Evolutionary conservation across 805 yeast species (phyloP).

Genomic region (Kodamaea fukazawae): DNA sequence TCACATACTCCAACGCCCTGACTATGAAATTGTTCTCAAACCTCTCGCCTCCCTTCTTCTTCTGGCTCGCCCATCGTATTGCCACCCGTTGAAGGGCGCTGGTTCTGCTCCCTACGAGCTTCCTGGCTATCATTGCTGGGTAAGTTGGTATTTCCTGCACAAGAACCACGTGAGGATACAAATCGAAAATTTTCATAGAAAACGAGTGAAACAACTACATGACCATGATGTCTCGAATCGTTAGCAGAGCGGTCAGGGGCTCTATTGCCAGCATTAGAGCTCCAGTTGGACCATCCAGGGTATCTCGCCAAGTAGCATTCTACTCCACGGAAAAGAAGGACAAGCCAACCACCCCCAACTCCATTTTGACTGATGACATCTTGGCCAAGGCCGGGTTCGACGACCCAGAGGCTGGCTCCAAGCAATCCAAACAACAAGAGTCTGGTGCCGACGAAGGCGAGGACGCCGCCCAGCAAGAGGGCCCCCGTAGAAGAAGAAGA

Average conservation of each 20-base stretch:
- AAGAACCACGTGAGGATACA: no score
- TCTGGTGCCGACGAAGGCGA: slow-evolving; percentile 11
- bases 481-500: slow-evolving; percentile 25
- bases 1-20: slow-evolving; percentile 26
- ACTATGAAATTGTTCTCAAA: slow-evolving; percentile 12
- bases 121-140: no score
- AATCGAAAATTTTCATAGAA: no score
- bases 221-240: background rate
- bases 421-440: slow-evolving; percentile 4
- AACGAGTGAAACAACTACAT: no score
- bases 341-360: slow-evolving; percentile 30
- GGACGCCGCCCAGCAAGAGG: slow-evolving; percentile 12
- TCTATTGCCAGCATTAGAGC: no score
- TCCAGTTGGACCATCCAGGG: no score
- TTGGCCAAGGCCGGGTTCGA: slow-evolving; percentile 84
- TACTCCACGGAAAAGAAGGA: slow-evolving; percentile 20
- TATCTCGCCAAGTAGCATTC: no score
- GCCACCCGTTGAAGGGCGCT: no score
- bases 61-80: background rate
- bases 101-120: no score
- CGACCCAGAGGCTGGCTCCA: slow-evolving; percentile 19
- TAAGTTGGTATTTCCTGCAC: no score
- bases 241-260: background rate
- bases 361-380: slow-evolving; percentile 76
- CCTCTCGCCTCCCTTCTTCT: background rate